Evolutionary conservation across 306 rosid genomes (phyloP).

Genomic region (Boehmeria nivea): DNA sequence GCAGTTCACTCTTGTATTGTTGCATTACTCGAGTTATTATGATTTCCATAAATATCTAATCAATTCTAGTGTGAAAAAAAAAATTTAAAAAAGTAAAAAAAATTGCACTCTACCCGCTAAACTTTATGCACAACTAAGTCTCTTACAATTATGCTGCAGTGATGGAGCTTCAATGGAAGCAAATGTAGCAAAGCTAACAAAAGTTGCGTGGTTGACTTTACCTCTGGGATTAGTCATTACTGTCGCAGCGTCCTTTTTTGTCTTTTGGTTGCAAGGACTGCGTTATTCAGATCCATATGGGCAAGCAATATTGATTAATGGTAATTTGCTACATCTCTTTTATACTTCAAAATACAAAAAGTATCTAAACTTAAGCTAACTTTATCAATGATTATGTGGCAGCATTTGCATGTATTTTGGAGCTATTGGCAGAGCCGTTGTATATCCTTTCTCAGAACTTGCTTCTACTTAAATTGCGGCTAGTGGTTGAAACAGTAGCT

Average conservation of each 20-base stretch:
- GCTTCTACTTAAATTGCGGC: conserved; percentile 68
- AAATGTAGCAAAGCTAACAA: conserved; percentile 67
- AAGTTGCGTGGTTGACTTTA: conserved; percentile 78
- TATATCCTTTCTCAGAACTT: conserved; percentile 87
- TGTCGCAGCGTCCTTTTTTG: conserved; percentile 48
- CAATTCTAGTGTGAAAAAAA: no score
- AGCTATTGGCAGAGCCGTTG: conserved; percentile 88
- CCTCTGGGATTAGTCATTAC: conserved; percentile 76
- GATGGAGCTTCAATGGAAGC: conserved; percentile 55
- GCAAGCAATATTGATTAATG: conserved; percentile 87
- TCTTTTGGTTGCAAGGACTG: conserved; percentile 75
- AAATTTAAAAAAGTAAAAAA: no score
- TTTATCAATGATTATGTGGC: conserved; percentile 31
- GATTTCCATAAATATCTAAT: not conserved
- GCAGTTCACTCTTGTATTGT: not conserved
- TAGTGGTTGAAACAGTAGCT: conserved; percentile 78
- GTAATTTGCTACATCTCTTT: conserved; percentile 28
- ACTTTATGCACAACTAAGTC: no score
- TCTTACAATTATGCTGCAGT: conserved; percentile 34
- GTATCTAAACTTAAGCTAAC: not conserved
- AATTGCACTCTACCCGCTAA: no score
- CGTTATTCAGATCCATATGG: conserved; percentile 60
- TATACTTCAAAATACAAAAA: not conserved
- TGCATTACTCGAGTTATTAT: not conserved
- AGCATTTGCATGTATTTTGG: conserved; percentile 87